Base-by-base conservation (phyloP, 192 early-diverging fungal species). In the Kappamyces sp. region DNA sequence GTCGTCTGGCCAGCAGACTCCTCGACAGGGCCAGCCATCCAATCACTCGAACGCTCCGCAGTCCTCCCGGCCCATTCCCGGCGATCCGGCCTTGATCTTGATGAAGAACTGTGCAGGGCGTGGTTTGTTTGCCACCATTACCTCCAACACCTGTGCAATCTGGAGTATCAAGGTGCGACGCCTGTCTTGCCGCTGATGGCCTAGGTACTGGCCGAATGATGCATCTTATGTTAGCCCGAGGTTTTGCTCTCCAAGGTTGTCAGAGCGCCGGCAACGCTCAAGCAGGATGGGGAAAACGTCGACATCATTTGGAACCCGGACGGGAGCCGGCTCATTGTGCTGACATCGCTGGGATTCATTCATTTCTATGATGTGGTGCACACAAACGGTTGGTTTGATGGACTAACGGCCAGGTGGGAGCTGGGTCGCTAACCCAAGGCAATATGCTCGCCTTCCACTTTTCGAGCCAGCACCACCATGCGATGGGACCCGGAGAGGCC, bases 301-400 rank as follows among this genome's bases (percentile, higher is more conserved):
- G 72, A 77, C 36, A 66, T 88, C 4, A 66, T 90, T 49, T 91
- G 88, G 88, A 88, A 85, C 41, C 87, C 83, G 6, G 86, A 90
- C 55, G 76, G 72, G 23, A 72, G 72, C 31, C 52, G 72, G 47
- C 55, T 91, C 36, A 80, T 86, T 23, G 79, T 90, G 38, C 67
- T 86, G 51, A 88, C 86, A 12, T 74, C 71, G 49, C 81, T 82
- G 65, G 84, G 85, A 53, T 86, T 80, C 51, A 61, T 91, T 6
- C 79, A 88, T 60, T 76, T 87, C 43, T 91, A 91, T 69, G 72
- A 74, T 23, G 67, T 91, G 31, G 37, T 44, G 3, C 23, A 7
- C 23, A 49, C 9, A 5, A 40, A 46, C 42, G 57, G 38, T 46
- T 3, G n/a, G 3, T 5, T 61, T 52, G 4, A 34, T 61, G 41